Evolutionary conservation across 2,329 filamentous ascomycete species (phyloP).

Genomic region (Pseudogymnoascus sp.): DNA sequence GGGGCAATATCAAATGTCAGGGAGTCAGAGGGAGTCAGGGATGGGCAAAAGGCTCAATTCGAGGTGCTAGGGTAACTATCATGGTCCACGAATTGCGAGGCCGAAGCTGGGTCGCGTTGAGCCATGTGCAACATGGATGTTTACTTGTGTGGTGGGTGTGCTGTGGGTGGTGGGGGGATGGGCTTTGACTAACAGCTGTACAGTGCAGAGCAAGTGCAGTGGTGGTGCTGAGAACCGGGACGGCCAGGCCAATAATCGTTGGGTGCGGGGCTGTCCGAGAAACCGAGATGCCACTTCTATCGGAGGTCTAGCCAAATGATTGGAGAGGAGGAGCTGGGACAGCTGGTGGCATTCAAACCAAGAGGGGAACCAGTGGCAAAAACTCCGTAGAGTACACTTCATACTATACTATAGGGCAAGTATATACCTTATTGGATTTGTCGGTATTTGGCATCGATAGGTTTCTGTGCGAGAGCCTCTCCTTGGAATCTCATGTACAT

Average conservation of each 20-base stretch:
- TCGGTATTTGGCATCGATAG: background rate
- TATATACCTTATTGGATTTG: background rate
- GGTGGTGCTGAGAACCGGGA: background rate
- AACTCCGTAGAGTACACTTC: background rate
- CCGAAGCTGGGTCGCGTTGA: conserved; percentile 5
- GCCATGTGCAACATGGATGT: conserved; percentile 6
- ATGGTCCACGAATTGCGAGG: background rate
- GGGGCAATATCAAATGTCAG: background rate
- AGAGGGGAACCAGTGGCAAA: background rate
- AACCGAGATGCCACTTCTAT: conserved; percentile 2
- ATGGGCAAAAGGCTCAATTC: conserved; percentile 3
- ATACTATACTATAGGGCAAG: background rate
- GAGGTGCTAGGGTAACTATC: background rate
- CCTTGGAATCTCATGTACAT: background rate
- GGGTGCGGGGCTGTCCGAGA: background rate
- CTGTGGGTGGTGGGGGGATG: background rate
- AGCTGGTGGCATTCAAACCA: background rate
- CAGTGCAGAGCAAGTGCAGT: background rate
- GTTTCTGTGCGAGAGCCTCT: background rate
- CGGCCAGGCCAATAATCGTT: background rate
- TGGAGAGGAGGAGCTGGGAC: background rate
- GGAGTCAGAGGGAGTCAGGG: background rate
- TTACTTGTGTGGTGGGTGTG: background rate
- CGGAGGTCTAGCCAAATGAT: conserved; percentile 1
- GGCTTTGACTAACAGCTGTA: background rate